Conservation (phyloP, 192 early-diverging fungal genomes). For the Coemansia sp. region DNA sequence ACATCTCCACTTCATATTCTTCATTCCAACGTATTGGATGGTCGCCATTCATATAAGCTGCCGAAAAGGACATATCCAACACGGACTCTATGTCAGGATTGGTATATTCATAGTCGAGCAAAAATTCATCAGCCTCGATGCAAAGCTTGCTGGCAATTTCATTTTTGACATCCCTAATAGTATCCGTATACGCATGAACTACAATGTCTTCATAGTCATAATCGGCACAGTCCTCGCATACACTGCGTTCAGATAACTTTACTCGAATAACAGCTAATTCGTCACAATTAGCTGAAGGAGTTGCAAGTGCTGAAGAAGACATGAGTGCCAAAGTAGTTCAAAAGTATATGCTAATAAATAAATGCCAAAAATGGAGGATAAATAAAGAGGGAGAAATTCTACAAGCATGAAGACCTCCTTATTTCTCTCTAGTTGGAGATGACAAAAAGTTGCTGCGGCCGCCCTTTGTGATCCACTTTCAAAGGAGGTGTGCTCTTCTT, state of each 20-base stretch:
- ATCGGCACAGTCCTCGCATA: neutral
- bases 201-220: neutral
- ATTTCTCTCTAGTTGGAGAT: neutral
- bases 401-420: too few relatives aligned
- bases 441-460: neutral
- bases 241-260: neutral
- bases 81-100: neutral
- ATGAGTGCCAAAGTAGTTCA: neutral
- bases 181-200: neutral
- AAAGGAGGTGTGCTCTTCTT: neutral
- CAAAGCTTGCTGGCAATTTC: neutral
- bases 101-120: neutral
- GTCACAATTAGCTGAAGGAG: neutral
- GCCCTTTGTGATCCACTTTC: neutral
- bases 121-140: neutral
- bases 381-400: too few relatives aligned
- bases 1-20: neutral
- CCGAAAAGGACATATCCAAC: neutral
- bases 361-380: neutral
- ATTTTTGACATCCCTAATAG: neutral
- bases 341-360: neutral
- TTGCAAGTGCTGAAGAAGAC: neutral
- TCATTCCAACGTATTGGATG: neutral
- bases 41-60: neutral
- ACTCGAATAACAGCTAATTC: neutral